Evolutionary conservation across 495 filamentous ascomycete species (phyloP), one percentile per base, ranked within the genome.

Genomic region (Talaromyces liani): DNA sequence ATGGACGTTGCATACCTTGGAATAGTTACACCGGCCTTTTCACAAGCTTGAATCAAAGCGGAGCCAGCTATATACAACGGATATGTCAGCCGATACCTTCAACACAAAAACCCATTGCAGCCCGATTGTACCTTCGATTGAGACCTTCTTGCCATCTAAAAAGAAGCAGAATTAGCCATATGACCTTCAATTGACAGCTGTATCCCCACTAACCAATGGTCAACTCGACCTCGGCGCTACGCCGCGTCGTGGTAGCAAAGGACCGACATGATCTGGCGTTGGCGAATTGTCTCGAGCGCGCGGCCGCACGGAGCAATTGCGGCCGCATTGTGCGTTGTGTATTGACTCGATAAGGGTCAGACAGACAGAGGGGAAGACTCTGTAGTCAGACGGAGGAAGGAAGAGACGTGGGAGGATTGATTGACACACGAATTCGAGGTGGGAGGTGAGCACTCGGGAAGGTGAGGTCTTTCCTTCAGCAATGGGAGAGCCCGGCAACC

Each of bases 31-130:
- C 94, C 94, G 63, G 94, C 94, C 79, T 98, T 96, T 79, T 98
- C 94, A 81, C 94, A 98, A 67, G 94, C 94, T 81, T 98, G 94
- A 73, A 98, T 98, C 68, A 98, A 84, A 66, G 94, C 94, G 59
- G 94, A 93, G 60, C 94, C 94, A 67, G 79, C 79, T 81, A 63
- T 61, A 36, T 62, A 58, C 9, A 65, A 45, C 61, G 63, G 64
- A 68, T 68, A 61, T 62, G 67, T 60, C 61, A 65, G 49, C 36
- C 53, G 29, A 63, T 18, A 41, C 59, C 45, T 49, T 12, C 22
- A 66, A 20, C 55, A 31, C 33, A 36, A 31, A 27, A 39, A 45
- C 29, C n/a, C 14, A 39, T 73, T 68, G 31, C 8, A 33, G 6
- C 9, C 56, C 27, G 31, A 36, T 61, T 7, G 8, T 85, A 96